Evolutionary conservation across 768 basidiomycete genomes (phyloP).

Genomic region (Pleurotus tuoliensis): DNA sequence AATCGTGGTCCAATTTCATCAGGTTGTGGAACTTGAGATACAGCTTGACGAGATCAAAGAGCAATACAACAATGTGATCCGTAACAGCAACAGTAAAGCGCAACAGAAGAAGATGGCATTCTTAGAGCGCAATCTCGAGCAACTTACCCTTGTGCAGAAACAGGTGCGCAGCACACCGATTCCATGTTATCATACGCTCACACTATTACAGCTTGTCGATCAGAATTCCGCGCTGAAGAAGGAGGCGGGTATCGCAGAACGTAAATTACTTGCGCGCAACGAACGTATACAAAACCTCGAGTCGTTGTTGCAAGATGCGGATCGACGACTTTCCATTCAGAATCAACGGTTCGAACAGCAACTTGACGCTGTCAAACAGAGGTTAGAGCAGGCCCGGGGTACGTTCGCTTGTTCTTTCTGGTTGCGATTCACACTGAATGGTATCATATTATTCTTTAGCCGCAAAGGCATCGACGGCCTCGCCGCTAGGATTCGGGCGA

Average conservation of each 20-base stretch:
- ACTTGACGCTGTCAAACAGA: constrained; percentile 86
- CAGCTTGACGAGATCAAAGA: constrained; percentile 98
- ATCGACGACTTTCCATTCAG: constrained; percentile 86
- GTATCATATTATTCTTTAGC: constrained; percentile 38
- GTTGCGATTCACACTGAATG: constrained; percentile 8
- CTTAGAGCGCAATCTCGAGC: constrained; percentile 93
- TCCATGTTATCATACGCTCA: background rate
- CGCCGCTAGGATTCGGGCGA: constrained; percentile 81
- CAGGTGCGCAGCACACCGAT: constrained; percentile 54
- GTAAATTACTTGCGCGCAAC: constrained; percentile 92
- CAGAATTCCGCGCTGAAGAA: constrained; percentile 97
- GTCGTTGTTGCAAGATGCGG: constrained; percentile 87
- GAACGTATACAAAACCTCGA: constrained; percentile 98
- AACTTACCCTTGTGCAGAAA: constrained; percentile 93
- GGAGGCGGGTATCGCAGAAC: constrained; percentile 94
- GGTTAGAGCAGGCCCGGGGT: constrained; percentile 92
- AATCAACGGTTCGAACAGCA: constrained; percentile 96
- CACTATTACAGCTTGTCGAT: constrained; percentile 76
- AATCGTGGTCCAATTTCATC: constrained; percentile 9
- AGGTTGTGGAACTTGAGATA: constrained; percentile 99
- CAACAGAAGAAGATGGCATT: constrained; percentile 99
- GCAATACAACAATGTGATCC: constrained; percentile 97
- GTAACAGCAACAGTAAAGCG: constrained; percentile 96
- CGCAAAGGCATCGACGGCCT: constrained; percentile 70
- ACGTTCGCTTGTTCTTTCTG: constrained; percentile 20